Conservation (phyloP, 306 rosid species). For the Cucumis hystrix region DNA sequence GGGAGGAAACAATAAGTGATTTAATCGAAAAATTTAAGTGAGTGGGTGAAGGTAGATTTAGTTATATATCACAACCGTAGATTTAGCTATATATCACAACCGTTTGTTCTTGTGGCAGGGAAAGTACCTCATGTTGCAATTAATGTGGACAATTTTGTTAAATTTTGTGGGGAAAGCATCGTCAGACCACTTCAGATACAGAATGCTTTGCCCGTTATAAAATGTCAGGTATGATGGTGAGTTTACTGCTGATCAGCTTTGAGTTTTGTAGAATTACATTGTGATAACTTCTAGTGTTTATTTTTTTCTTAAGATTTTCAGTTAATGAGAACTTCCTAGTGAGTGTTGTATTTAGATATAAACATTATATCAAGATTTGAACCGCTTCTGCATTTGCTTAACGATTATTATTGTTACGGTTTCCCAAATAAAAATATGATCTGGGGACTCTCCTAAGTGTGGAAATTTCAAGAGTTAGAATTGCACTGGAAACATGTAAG, state of each 20-base stretch:
- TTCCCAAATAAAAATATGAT: neutral
- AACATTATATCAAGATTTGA: neutral
- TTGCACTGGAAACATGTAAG: neutral
- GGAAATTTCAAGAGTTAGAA: neutral
- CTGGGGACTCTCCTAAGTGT: neutral
- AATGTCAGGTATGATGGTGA: conserved; percentile 89
- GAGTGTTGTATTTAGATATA: neutral
- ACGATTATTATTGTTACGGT: neutral
- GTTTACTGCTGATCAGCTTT: conserved; percentile 17
- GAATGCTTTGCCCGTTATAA: conserved; percentile 22
- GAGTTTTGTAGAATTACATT: neutral
- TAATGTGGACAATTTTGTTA: conserved; percentile 25
- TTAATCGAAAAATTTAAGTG: no score
- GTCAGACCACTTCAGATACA: conserved; percentile 11
- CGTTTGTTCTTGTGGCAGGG: conserved; percentile 22
- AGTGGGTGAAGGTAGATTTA: no score
- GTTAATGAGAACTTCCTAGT: neutral
- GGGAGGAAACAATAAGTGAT: no score
- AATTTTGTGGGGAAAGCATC: conserved; percentile 12
- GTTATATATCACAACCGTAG: no score
- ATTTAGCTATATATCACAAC: no score
- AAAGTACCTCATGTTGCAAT: conserved; percentile 27
- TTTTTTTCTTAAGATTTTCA: neutral
- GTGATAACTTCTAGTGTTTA: neutral
- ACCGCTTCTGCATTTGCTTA: neutral